Base-by-base conservation (phyloP, 306 rosid species). In the Prosopis cineraria region DNA sequence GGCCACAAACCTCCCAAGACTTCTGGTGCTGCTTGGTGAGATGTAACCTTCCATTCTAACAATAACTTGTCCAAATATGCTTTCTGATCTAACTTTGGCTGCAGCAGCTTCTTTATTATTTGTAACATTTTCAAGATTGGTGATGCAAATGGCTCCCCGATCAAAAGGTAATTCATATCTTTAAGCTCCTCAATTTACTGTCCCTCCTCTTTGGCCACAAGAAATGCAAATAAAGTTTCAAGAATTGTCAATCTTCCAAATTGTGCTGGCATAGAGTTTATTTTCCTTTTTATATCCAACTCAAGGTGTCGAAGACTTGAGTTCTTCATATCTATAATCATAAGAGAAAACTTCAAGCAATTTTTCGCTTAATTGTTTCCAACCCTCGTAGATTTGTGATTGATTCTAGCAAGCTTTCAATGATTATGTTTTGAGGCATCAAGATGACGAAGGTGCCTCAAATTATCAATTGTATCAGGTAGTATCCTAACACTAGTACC, bases 61-160 rank as follows among this genome's bases (percentile, higher is more conserved):
- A 55, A 62, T 34, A 68, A 7, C 59, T 34, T 56, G 48, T 78
- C 70, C 62, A 78, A n/a, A n/a, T n/a, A n/a, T n/a, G n/a, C n/a
- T n/a, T n/a, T n/a, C n/a, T n/a, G n/a, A n/a, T n/a, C n/a, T n/a
- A n/a, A n/a, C n/a, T n/a, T n/a, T n/a, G n/a, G n/a, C n/a, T n/a
- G n/a, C n/a, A n/a, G n/a, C n/a, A n/a, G n/a, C n/a, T n/a, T n/a
- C n/a, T n/a, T n/a, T n/a, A n/a, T n/a, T n/a, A n/a, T n/a, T n/a
- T n/a, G n/a, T n/a, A n/a, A n/a, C n/a, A n/a, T n/a, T n/a, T n/a
- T n/a, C n/a, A n/a, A n/a, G n/a, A n/a, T n/a, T n/a, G n/a, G n/a
- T n/a, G n/a, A n/a, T n/a, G n/a, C n/a, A n/a, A n/a, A n/a, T n/a
- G n/a, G n/a, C n/a, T n/a, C n/a, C n/a, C n/a, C n/a, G n/a, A n/a